phyloP scores from a whole-genome alignment of 257 asterid species.

The Solanum ossicruentum region DNA sequence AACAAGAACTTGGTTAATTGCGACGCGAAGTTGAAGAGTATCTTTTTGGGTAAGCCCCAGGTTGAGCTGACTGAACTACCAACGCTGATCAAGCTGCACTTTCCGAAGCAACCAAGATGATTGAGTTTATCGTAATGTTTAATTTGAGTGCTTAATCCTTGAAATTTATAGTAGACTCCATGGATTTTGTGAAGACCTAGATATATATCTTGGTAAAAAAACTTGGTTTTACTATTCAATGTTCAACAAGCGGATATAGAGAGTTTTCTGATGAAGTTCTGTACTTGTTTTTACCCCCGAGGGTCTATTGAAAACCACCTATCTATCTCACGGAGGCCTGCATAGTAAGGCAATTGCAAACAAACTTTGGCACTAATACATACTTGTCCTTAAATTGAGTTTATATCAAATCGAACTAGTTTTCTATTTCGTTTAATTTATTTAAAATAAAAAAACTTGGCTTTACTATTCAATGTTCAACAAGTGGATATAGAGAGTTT shows the following conservation, averaged over 20 bases:
- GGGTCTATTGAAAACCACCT: background rate
- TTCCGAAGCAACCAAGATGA: slow-evolving; percentile 60
- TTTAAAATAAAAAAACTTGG: background rate
- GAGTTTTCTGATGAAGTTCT: no score
- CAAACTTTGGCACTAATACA: no score
- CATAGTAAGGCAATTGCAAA: no score
- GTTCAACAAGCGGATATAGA: background rate
- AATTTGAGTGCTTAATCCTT: background rate
- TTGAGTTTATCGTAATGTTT: background rate
- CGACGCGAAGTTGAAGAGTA: slow-evolving; percentile 66
- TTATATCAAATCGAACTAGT: background rate
- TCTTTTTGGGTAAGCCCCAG: slow-evolving; percentile 64
- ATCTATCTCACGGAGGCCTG: background rate
- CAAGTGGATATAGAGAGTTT: background rate
- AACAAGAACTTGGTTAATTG: slow-evolving; percentile 72
- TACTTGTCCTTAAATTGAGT: no score
- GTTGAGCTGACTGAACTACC: slow-evolving; percentile 84
- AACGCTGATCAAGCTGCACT: slow-evolving; percentile 68
- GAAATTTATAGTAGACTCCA: background rate
- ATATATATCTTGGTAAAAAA: background rate
- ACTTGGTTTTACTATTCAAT: background rate
- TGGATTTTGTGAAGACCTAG: background rate
- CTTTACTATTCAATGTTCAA: background rate
- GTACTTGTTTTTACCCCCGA: background rate
- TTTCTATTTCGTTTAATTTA: no score